phyloP scores from a whole-genome alignment of 179 eudicot genomes.

The Corrigiola litoralis region DNA sequence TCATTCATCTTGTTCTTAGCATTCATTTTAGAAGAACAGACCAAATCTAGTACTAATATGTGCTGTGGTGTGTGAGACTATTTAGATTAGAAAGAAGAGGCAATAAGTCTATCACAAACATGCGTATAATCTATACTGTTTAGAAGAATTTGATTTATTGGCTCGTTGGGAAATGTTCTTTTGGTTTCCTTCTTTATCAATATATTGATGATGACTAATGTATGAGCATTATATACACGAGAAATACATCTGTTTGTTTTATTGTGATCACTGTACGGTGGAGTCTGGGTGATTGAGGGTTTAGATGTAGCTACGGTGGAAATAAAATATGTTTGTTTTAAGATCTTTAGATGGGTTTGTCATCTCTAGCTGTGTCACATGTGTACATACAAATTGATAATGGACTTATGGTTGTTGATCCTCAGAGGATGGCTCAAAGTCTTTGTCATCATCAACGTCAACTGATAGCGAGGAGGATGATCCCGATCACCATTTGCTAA shows the following conservation, averaged over 20 bases:
- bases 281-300: too few species aligned
- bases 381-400: not conserved
- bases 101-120: not conserved
- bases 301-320: too few species aligned
- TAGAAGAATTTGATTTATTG: not conserved
- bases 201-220: not conserved
- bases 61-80: not conserved
- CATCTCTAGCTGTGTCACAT: not conserved
- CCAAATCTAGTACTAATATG: not conserved
- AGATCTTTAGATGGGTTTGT: not conserved
- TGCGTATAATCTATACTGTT: not conserved
- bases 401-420: not conserved
- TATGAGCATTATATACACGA: too few species aligned
- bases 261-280: too few species aligned
- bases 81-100: not conserved
- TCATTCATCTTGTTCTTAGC: not conserved
- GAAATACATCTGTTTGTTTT: too few species aligned
- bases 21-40: not conserved
- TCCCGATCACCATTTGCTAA: slow-evolving; percentile 49
- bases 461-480: slow-evolving; percentile 39
- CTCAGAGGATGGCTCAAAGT: slow-evolving; percentile 42
- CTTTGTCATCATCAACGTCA: slow-evolving; percentile 21
- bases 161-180: not conserved
- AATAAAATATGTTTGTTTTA: too few species aligned
- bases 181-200: not conserved